Evolutionary conservation across 768 basidiomycete genomes (phyloP).

Genomic region (Serpula lacrymans): DNA sequence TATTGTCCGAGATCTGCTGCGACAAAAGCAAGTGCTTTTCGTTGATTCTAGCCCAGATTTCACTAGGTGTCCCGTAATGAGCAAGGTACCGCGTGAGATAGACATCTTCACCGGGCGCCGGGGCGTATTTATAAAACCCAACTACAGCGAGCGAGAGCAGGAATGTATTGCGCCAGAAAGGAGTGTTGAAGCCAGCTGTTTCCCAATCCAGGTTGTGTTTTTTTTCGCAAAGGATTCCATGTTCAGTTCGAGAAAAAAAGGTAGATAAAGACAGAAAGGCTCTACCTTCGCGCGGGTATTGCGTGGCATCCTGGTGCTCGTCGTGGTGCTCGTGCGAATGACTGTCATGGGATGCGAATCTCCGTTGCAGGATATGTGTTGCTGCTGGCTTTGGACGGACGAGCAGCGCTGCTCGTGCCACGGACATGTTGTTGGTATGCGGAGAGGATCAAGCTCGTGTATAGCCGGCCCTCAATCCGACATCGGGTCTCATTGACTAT

Average conservation of each 20-base stretch:
- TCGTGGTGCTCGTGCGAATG: conserved; percentile 41
- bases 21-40: conserved; percentile 50
- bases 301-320: conserved; percentile 32
- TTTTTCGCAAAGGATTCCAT: conserved; percentile 2
- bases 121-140: conserved; percentile 67
- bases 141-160: conserved; percentile 47
- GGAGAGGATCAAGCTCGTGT: conserved; percentile 5
- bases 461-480: conserved; percentile 8
- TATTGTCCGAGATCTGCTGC: conserved; percentile 35
- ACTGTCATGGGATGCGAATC: conserved; percentile 42
- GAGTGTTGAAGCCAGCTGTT: conserved; percentile 51
- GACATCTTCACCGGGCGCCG: conserved; percentile 54
- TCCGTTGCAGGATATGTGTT: conserved; percentile 32
- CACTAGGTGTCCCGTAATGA: conserved; percentile 49
- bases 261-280: conserved; percentile 4
- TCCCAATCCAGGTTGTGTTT: conserved; percentile 16
- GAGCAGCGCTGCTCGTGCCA: conserved; percentile 36
- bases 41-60: conserved; percentile 54
- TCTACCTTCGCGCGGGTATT: conserved; percentile 62
- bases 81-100: conserved; percentile 67
- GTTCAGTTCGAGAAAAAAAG: background rate
- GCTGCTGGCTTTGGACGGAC: conserved; percentile 32
- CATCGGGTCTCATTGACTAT: conserved; percentile 2
- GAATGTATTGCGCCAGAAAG: conserved; percentile 66
- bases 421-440: conserved; percentile 36